Evolutionary conservation across 2,329 filamentous ascomycete genomes (phyloP).

Genomic region (Exophiala phaeomuriformis): DNA sequence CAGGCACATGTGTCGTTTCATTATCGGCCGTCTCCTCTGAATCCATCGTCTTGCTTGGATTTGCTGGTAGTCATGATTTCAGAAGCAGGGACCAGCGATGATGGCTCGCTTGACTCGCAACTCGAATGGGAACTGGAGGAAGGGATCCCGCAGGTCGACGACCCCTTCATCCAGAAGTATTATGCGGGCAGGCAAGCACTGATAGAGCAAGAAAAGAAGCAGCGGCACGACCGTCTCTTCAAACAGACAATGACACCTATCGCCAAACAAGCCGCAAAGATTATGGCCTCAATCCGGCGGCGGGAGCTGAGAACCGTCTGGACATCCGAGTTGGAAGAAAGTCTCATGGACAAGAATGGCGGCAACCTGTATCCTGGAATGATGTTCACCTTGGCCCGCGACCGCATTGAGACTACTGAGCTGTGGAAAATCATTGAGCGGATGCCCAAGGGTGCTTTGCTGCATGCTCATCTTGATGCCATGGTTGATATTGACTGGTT

Average conservation of each 20-base stretch:
- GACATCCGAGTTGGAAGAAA: conserved; percentile 66
- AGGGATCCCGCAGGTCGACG: conserved; percentile 45
- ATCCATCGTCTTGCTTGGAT: neutral
- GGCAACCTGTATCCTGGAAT: conserved; percentile 74
- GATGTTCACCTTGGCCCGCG: conserved; percentile 84
- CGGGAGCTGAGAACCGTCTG: conserved; percentile 70
- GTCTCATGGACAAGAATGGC: conserved; percentile 54
- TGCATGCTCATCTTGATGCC: conserved; percentile 85
- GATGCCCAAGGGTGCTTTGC: conserved; percentile 81
- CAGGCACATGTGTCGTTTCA: neutral
- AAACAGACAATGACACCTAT: conserved; percentile 68
- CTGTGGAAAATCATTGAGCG: conserved; percentile 76
- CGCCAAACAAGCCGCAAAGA: conserved; percentile 66
- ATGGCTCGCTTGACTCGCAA: conserved; percentile 22
- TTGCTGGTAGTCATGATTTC: conserved; percentile 2
- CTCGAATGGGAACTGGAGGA: conserved; percentile 35
- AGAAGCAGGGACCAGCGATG: conserved; percentile 14
- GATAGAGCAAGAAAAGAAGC: conserved; percentile 71
- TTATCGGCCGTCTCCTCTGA: neutral
- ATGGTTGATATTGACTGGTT: conserved; percentile 84
- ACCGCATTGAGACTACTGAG: conserved; percentile 74
- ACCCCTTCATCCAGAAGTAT: conserved; percentile 78
- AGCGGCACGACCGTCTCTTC: conserved; percentile 71
- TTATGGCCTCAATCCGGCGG: conserved; percentile 70
- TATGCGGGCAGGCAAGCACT: conserved; percentile 66